Base-by-base conservation (phyloP, 345 rosid species). In the Angophora floribunda region DNA sequence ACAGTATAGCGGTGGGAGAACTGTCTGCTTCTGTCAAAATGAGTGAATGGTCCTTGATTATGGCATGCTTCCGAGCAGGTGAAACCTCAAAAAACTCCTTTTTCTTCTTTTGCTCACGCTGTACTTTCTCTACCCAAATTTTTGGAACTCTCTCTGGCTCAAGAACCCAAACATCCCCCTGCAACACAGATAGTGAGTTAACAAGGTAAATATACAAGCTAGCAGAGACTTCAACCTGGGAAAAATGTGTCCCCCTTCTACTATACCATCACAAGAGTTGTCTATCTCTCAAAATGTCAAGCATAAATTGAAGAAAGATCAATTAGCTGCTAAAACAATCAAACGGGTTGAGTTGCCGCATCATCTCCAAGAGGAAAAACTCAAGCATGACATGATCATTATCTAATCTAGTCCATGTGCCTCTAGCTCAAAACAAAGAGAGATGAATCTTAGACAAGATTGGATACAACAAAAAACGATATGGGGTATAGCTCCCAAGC, bases 111-210 rank as follows among this genome's bases (percentile, higher is more conserved):
- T 91, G 96, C 80, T 96, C 98, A 89, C 88, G 91, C 7, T 93
- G 90, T 87, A 88, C 86, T 84, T 91, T 93, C 5, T 95, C 94
- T 65, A 89, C 51, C 93, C 91, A 87, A 52, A 61, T 88, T 89
- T 94, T 94, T 4, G 96, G 93, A 87, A 92, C 87, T 88, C 94
- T 94, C 57, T 94, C 96, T 85, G 95, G 50, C 88, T 97, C 98
- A 86, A 98, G 87, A 94, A 98, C 88, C 99, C 99, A 98, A 65
- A 98, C 90, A 86, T 90, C 85, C 86, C 99, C 99, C 99, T 97
- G 93, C 89, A 61, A 70, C n/a, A 65, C 87, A 87, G 70, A 45
- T 17, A 13, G 49, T 36, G 52, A 86, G 59, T 28, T 75, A 75
- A 50, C 67, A 86, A 86, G 70, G 78, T 36, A 61, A 61, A 61